phyloP scores from a whole-genome alignment of 2,329 filamentous ascomycete species.

The Fusarium guadeloupense region DNA sequence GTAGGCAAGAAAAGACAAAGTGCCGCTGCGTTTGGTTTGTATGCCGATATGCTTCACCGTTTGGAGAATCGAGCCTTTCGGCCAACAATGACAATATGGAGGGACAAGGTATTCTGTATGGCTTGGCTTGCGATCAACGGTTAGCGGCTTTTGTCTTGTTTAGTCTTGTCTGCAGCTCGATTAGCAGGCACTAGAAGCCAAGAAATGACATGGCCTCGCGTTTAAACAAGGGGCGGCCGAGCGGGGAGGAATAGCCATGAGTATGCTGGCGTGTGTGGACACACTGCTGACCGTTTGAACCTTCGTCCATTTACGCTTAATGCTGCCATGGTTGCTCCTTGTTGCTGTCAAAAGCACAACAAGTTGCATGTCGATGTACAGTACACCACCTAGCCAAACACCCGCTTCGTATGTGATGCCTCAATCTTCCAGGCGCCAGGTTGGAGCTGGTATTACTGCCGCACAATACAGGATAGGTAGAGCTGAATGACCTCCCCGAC shows the following conservation, averaged over 20 bases:
- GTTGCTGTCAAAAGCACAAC: background rate
- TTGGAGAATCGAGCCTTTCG: conserved; percentile 3
- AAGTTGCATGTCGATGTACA: background rate
- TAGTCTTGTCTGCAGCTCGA: conserved; percentile 15
- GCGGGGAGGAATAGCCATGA: conserved; percentile 1
- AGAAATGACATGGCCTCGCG: background rate
- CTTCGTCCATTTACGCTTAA: conserved; percentile 8
- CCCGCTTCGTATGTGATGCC: background rate
- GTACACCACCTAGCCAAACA: background rate
- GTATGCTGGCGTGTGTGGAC: background rate
- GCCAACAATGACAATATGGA: conserved; percentile 29
- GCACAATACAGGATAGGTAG: too few relatives aligned
- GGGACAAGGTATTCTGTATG: conserved; percentile 25
- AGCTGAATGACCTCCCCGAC: background rate
- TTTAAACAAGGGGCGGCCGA: conserved; percentile 1
- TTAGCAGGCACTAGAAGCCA: background rate
- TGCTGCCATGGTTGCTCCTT: conserved; percentile 5
- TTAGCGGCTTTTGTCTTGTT: conserved; percentile 11
- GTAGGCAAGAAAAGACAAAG: conserved; percentile 29
- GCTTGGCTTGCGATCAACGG: conserved; percentile 18
- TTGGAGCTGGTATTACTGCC: too few relatives aligned
- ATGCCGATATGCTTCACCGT: conserved; percentile 31
- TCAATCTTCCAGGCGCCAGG: background rate
- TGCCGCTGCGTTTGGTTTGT: conserved; percentile 3
- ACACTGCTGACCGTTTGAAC: background rate